phyloP scores from a whole-genome alignment of 441 rosid species.

The Populus tomentosa region DNA sequence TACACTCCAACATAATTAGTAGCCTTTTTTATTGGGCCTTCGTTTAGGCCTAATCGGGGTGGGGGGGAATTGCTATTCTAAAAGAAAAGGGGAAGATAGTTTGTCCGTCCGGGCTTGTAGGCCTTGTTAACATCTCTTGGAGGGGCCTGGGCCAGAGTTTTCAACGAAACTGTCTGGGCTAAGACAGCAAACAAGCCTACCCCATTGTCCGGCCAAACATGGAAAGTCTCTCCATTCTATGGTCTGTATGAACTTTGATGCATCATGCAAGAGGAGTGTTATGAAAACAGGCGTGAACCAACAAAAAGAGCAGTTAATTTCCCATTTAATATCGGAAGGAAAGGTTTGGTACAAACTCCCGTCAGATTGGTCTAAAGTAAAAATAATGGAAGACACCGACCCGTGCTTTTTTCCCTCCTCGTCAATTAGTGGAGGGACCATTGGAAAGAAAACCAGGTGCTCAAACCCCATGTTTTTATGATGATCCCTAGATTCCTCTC shows the following conservation, averaged over 20 bases:
- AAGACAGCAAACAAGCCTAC: neutral
- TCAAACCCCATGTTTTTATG: neutral
- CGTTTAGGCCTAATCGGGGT: neutral
- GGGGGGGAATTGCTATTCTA: too few relatives aligned
- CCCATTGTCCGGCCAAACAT: neutral
- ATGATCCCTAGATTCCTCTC: neutral
- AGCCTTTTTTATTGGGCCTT: neutral
- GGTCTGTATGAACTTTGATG: too few relatives aligned
- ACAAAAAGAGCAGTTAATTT: too few relatives aligned
- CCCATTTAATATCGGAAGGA: neutral
- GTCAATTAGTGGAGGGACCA: neutral
- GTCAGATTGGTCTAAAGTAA: constrained; percentile 20
- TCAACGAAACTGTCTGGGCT: neutral
- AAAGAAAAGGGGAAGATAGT: neutral
- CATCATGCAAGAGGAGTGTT: too few relatives aligned
- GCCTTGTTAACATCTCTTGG: neutral
- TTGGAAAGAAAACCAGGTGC: neutral
- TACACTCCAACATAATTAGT: too few relatives aligned
- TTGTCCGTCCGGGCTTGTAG: neutral
- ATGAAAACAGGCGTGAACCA: neutral
- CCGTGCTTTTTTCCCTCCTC: neutral
- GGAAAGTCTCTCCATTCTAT: neutral
- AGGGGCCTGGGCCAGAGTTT: neutral
- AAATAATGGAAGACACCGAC: constrained; percentile 14
- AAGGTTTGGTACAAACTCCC: constrained; percentile 1